Base-by-base conservation (phyloP, 2,329 filamentous ascomycete genomes). In the Talaromyces sp. region DNA sequence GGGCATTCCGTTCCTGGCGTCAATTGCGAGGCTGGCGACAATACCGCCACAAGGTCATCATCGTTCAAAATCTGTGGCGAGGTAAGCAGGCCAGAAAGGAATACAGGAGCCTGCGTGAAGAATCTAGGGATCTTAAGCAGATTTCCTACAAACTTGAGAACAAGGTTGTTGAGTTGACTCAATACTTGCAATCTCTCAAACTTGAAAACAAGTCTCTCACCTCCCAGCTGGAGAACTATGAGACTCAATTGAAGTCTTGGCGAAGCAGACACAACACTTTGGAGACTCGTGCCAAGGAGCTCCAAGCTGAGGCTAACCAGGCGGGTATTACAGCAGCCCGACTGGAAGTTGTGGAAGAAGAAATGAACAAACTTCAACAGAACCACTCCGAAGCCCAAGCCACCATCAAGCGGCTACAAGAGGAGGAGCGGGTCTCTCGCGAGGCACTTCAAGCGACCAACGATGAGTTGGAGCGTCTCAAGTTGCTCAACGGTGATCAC, bases 71-170 rank as follows among this genome's bases (percentile, higher is more conserved):
- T 73, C 75, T 97, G 70, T 97, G 91, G 91, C 87, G 94, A 71
- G 93, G 92, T 70, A 92, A 85, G 74, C 70, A 75, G 58, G 93
- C 94, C 50, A 86, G 94, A 61, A 85, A 82, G 62, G 86, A 85
- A 44, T 99, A 99, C 82, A 97, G 96, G 84, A 86, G 80, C 64
- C 78, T 96, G 56, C 90, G 94, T 63, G 92, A 97, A 75, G 94
- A 99, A 76, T 94, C 94, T 61, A 89, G 94, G 69, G 95, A 99
- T 79, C 84, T 99, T 72, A 97, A 97, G 82, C 93, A 97, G 75
- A 99, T 99, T 64, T 97, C 94, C 2, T 99, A 99, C 82, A 97
- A 96, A 80, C 80, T 99, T 65, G 94, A 99, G 75, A 97, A 99
- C 83, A 99, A 99, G 85, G 94, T 99, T 58, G 91, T 99, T 58